Evolutionary conservation across 2,329 filamentous ascomycete species (phyloP).

Genomic region (Pezicula carpinea): DNA sequence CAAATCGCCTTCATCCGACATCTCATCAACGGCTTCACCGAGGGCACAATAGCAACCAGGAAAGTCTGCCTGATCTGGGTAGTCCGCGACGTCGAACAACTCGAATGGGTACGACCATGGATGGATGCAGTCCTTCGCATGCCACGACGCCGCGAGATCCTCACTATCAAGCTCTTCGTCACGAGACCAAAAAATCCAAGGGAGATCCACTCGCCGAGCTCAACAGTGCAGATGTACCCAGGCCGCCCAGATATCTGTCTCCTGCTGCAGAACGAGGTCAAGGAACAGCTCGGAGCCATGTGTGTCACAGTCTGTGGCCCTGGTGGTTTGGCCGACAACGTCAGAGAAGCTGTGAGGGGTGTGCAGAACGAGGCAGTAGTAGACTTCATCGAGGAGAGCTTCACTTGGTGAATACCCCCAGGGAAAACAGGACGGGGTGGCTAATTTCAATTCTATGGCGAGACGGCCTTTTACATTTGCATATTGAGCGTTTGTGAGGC

Average conservation of each 20-base stretch:
- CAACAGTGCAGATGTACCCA: constrained; percentile 86
- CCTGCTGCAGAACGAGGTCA: constrained; percentile 76
- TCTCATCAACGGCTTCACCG: constrained; percentile 63
- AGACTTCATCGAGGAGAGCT: constrained; percentile 75
- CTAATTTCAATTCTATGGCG: not conserved
- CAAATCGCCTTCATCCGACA: constrained; percentile 85
- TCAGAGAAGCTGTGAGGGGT: constrained; percentile 61
- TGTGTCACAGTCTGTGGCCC: constrained; percentile 78
- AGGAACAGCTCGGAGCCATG: constrained; percentile 81
- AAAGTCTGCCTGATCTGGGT: constrained; percentile 86
- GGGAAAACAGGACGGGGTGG: not conserved
- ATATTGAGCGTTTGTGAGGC: no score
- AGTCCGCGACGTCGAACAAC: constrained; percentile 79
- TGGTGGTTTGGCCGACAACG: constrained; percentile 70
- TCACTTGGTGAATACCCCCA: constrained; percentile 41
- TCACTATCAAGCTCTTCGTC: constrained; percentile 85
- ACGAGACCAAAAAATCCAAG: constrained; percentile 76
- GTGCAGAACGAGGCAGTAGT: constrained; percentile 59
- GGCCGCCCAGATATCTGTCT: constrained; percentile 80
- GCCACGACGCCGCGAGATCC: constrained; percentile 73
- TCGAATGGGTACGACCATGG: constrained; percentile 93
- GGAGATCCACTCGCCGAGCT: constrained; percentile 71
- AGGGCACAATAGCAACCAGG: constrained; percentile 72
- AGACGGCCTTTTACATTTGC: no score
- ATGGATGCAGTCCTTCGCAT: constrained; percentile 71